Evolutionary conservation across 1,284 basidiomycete species (phyloP), one percentile per base, ranked within the genome.

Genomic region (Polyporus tsugae): DNA sequence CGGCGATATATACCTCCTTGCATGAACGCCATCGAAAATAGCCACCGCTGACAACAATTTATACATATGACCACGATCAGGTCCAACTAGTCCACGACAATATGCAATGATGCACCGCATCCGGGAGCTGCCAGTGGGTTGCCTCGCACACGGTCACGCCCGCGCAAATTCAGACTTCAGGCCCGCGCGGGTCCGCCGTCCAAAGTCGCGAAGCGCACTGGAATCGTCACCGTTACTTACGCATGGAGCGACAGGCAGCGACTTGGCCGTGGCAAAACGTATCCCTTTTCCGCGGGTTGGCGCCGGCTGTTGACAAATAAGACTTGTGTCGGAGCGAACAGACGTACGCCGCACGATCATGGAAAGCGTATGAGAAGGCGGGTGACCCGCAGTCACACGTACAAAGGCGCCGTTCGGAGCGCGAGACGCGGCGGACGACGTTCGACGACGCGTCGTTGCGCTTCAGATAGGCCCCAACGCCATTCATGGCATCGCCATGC

Each of bases 371-470:
- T 35, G 65, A 52, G 55, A 46, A 64, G 61, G 52, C 25, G 63
- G n/a, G 52, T 65, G 67, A 46, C 67, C 57, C 46, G 63, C 60
- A 41, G 36, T 69, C 68, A 42, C 70, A 67, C 61, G 65, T 29
- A 29, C 33, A 44, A 57, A 33, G 49, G 53, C 33, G 39, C 59
- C 39, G 60, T 64, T 63, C 66, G 64, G 38, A 64, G 19, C 41
- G 29, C 39, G 62, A 64, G 62, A 63, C 63, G 65, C 64, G 68
- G 11, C 60, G 52, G 19, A 35, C 36, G 39, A 36, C 53, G 46
- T 46, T 36, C 59, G 9, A 7, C 42, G 61, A 67, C 69, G 69
- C 67, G 69, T 70, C 59, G 61, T 52, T 33, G 62, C 41, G 35
- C 11, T 41, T 19, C 15, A 13, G 17, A 38, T 33, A 38, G 15